A percentile compares a stretch with the other conserved stretches of the same genome.
Evolutionary conservation across 257 asterid species (phyloP).

Genomic region (Rubia yunnanensis): DNA sequence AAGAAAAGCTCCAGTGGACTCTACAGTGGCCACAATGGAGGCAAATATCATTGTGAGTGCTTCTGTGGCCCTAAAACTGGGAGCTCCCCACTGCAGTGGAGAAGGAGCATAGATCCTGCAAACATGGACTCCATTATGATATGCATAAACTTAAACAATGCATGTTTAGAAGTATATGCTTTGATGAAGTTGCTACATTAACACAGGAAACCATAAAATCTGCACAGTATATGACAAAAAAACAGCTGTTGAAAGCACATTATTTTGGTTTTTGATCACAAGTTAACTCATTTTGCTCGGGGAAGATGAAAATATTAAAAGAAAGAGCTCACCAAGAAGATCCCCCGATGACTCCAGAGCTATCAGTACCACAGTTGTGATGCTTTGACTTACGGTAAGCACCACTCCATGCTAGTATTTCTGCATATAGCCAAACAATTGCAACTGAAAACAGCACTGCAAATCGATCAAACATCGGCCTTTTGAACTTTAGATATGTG

Average conservation of each 20-base stretch:
- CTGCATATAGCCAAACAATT: conserved; percentile 54
- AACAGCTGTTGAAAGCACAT: neutral
- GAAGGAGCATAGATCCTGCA: conserved; percentile 58
- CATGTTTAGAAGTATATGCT: neutral
- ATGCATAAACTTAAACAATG: neutral
- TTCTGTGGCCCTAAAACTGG: conserved; percentile 47
- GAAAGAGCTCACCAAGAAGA: conserved; percentile 49
- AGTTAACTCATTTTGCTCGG: neutral
- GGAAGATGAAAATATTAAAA: neutral
- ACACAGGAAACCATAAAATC: neutral
- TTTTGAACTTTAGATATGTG: conserved; percentile 32
- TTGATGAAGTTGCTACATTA: neutral
- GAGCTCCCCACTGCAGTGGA: conserved; percentile 92
- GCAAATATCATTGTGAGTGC: conserved; percentile 46
- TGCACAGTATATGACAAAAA: neutral
- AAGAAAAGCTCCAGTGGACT: conserved; percentile 71
- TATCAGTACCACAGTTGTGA: conserved; percentile 38
- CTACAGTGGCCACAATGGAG: conserved; percentile 60
- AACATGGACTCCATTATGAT: neutral
- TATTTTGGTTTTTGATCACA: neutral
- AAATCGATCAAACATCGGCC: conserved; percentile 45
- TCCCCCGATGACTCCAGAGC: conserved; percentile 40
- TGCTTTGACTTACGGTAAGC: conserved; percentile 36
- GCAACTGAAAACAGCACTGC: conserved; percentile 50
- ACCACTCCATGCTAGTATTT: conserved; percentile 53